Base-by-base conservation (phyloP, 2,329 filamentous ascomycete genomes). In the Colletotrichum noveboracense region DNA sequence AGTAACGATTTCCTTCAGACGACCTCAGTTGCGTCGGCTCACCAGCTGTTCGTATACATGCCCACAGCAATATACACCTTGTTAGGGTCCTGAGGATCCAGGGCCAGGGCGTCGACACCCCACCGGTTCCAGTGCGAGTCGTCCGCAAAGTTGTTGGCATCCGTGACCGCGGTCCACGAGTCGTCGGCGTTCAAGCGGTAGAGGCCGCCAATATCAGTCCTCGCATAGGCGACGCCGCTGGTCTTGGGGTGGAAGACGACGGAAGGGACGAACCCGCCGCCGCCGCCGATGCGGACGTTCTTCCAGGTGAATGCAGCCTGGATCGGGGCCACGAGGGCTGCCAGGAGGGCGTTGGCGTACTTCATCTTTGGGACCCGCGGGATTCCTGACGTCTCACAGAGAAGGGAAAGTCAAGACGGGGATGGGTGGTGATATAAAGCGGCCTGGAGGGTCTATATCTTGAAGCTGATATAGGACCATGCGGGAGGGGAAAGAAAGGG, bases 21-120 rank as follows among this genome's bases (percentile, higher is more conserved):
- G 5, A 14, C 21, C 3, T 60, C 2, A 9, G 1, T 30, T 32
- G 10, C 16, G 9, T 12, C 5, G 18, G 0, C 81, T 52, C 79
- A 85, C 89, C 90, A 92, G 77, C 83, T 84, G 79, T 89, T 92
- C 14, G 90, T 92, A 79, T 92, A 92, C 84, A 89, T 86, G 66
- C 91, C 90, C 1, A 89, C 87, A 0, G 90, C 89, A 1, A 89
- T 85, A 75, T 90, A 91, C 1, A 92, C 84, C 66, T 88, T 87
- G 67, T 87, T 83, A 3, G 88, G 80, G 60, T 92, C 85, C 30
- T 88, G 85, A 0, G 90, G 88, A 71, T 92, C 91, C 2, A 91
- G 83, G 1, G 90, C 91, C 14, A 92, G 77, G 0, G 90, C 89
- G 76, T 92, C 90, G 14, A 91, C 83, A 12, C 90, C 90, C 90